A percentile compares a stretch with the other conserved stretches of the same genome.
These are phyloP conservation scores for Rhizophagus sp. DNA, from an alignment of 192 early-diverging fungal species.

Conservation along the genomic window DNA sequence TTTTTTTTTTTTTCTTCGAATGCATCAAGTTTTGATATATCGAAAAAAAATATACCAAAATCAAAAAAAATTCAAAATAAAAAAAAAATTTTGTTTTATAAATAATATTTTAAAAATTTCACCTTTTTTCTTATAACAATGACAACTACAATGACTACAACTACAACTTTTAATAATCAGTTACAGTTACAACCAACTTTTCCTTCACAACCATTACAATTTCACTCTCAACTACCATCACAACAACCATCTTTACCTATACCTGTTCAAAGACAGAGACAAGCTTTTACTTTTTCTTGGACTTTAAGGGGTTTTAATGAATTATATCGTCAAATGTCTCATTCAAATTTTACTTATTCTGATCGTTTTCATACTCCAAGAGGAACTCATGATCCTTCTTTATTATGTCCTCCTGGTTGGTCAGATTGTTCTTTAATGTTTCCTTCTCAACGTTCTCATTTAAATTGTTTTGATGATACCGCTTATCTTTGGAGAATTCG, in stretches of 20 bases:
- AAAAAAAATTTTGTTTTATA: too few species aligned
- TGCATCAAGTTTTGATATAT: too few species aligned
- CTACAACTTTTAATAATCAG: neutral
- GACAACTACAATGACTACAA: neutral
- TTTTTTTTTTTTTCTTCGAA: too few species aligned
- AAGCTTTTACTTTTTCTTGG: neutral
- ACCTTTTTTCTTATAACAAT: neutral
- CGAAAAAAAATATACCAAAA: too few species aligned
- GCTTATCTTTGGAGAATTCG: slow-evolving; percentile 16
- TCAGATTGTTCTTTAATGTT: neutral
- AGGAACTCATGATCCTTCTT: neutral
- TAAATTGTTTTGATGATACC: neutral
- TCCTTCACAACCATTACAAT: too few species aligned
- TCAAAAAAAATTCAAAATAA: too few species aligned
- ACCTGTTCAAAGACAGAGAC: neutral
- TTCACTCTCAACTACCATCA: neutral
- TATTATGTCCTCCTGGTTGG: neutral
- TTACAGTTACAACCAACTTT: neutral
- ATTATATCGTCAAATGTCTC: neutral
- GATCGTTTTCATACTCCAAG: neutral
- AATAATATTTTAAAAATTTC: too few species aligned
- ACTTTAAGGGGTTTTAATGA: neutral
- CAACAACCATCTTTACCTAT: neutral
- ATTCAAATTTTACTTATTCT: neutral
- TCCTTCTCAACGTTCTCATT: neutral